Evolutionary conservation across 148 eudicot genomes (phyloP), one percentile per base, ranked within the genome.

Genomic region (Rhododendron williamsianum): DNA sequence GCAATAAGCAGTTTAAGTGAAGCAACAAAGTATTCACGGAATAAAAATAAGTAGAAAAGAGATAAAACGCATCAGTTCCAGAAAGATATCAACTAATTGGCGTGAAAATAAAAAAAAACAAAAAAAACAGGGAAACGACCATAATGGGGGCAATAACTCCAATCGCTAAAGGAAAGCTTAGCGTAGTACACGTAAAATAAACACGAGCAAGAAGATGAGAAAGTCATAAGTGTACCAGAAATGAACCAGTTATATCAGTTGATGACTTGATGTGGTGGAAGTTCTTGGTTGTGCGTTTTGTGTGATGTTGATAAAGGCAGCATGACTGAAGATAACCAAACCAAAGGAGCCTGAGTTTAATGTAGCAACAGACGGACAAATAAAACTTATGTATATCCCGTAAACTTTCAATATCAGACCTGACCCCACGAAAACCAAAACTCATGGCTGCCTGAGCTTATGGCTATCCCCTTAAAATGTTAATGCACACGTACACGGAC

Each of bases 251-350:
- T 96, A 46, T 87, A 91, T 89, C 83, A 93, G 58, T 90, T 94
- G 99, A 88, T 96, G 98, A n/a, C n/a, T n/a, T n/a, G n/a, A n/a
- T n/a, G n/a, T 25, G 89, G 73, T 58, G 83, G 94, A 83, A 94
- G 89, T 88, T 93, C 93, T 87, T 93, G 99, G 77, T 93, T 96
- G 87, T 94, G 89, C 65, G 91, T 91, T 93, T 97, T 91, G 86
- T 91, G 99, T 78, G 92, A 90, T 48, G 99, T 96, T 86, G 99
- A 90, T 45, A 94, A 82, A 36, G 90, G 85, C 87, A 96, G 97
- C 99, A 96, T 93, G 76, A 93, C 82, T 11, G 99, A 93, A 81
- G 99, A 94, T 71, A 94, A 76, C 79, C 91, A 93, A 86, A 94
- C 97, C 91, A 94, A 84, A 79, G 93, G 86, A 84, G 91, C 91